Evolutionary conservation across 192 early-diverging fungal species (phyloP).

Genomic region (Coemansia sp.): DNA sequence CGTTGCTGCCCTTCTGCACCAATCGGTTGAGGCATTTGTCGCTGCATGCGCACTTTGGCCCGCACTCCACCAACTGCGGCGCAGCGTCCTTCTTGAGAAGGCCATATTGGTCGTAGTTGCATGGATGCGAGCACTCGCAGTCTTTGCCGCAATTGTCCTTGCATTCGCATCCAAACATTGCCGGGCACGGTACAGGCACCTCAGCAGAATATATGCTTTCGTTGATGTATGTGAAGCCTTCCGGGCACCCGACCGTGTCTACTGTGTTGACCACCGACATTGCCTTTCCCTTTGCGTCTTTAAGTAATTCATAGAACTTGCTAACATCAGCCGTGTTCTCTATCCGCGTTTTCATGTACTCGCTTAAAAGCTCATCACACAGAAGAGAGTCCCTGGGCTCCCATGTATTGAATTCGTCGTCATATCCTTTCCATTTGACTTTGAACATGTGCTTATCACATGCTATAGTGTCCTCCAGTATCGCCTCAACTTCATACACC

Average conservation of each 20-base stretch:
- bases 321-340: conserved; percentile 30
- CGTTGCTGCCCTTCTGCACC: conserved; percentile 35
- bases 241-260: conserved; percentile 23
- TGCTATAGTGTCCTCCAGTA: conserved; percentile 9
- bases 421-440: conserved; percentile 14
- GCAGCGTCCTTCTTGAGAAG: conserved; percentile 4
- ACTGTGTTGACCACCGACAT: conserved; percentile 41
- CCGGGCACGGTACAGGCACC: conserved; percentile 40
- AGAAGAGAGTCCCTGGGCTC: not conserved
- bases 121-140: conserved; percentile 20
- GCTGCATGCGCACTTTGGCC: conserved; percentile 35
- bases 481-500: conserved; percentile 12
- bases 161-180: conserved; percentile 35
- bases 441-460: conserved; percentile 11
- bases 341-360: conserved; percentile 8
- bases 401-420: conserved; percentile 10
- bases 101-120: conserved; percentile 32
- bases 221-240: conserved; percentile 42
- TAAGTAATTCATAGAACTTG: conserved; percentile 23
- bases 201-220: conserved; percentile 28
- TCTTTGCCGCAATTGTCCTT: conserved; percentile 6
- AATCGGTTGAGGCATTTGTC: conserved; percentile 32
- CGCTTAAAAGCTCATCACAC: conserved; percentile 1
- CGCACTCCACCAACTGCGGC: conserved; percentile 37
- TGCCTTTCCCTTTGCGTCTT: conserved; percentile 7